Evolutionary conservation across 495 filamentous ascomycete species (phyloP).

Genomic region (Pseudomonodictys pantanalensis): DNA sequence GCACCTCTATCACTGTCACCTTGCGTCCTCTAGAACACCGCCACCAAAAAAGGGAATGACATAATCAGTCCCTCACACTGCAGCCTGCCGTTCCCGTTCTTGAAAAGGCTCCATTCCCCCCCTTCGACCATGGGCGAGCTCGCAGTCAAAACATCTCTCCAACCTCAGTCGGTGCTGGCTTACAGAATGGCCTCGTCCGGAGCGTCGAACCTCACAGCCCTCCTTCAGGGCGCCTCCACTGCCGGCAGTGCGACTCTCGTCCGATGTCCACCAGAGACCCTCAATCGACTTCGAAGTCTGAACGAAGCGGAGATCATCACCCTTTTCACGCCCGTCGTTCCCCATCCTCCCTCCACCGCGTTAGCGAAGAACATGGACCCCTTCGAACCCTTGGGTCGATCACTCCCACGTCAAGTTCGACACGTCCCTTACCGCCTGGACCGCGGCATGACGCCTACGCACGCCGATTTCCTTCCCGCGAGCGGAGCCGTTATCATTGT

Average conservation of each 20-base stretch:
- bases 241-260: slow-evolving; percentile 14
- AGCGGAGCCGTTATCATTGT: slow-evolving; percentile 39
- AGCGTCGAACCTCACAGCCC: slow-evolving; percentile 16
- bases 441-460: slow-evolving; percentile 40
- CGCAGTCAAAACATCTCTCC: slow-evolving; percentile 10
- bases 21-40: too few relatives aligned
- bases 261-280: slow-evolving; percentile 12
- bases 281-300: slow-evolving; percentile 23
- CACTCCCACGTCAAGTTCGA: slow-evolving; percentile 36
- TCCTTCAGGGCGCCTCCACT: slow-evolving; percentile 9
- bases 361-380: slow-evolving; percentile 38
- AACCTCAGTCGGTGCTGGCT: slow-evolving; percentile 2
- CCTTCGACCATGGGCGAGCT: slow-evolving; percentile 23
- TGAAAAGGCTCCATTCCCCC: slow-evolving; percentile 1
- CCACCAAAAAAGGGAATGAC: too few relatives aligned
- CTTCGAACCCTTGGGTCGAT: slow-evolving; percentile 43
- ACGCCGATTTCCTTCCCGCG: slow-evolving; percentile 38
- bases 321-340: slow-evolving; percentile 36
- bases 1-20: too few relatives aligned
- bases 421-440: slow-evolving; percentile 43
- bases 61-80: too few relatives aligned
- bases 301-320: slow-evolving; percentile 25
- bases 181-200: slow-evolving; percentile 16
- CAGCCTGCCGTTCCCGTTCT: too few relatives aligned
- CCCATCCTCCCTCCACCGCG: slow-evolving; percentile 21